phyloP scores from a whole-genome alignment of 2,329 filamentous ascomycete genomes.

The Stachybotrys echinatus region DNA sequence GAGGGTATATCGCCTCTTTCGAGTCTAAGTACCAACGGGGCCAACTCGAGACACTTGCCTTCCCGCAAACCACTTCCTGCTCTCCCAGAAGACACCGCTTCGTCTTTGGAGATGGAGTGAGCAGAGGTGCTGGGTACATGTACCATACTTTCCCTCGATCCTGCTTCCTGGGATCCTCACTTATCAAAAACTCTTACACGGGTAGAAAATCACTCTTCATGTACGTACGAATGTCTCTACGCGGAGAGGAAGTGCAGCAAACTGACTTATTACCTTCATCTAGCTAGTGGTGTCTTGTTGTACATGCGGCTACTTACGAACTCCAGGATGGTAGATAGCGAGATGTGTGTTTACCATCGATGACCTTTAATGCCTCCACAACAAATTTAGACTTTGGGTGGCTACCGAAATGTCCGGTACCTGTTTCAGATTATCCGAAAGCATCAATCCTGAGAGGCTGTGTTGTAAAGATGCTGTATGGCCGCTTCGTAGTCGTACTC shows the following conservation, averaged over 20 bases:
- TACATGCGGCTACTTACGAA: constrained; percentile 8
- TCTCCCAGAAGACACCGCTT: constrained; percentile 30
- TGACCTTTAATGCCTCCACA: background rate
- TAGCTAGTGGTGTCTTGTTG: constrained; percentile 7
- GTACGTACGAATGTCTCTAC: background rate
- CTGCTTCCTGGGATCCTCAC: background rate
- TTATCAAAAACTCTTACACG: background rate
- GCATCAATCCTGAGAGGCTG: background rate
- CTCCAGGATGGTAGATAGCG: constrained; percentile 9
- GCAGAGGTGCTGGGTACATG: background rate
- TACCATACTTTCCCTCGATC: background rate
- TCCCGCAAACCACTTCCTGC: constrained; percentile 37
- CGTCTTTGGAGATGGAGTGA: constrained; percentile 5
- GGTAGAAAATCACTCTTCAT: too few species aligned
- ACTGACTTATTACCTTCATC: constrained; percentile 1
- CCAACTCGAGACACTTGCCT: background rate
- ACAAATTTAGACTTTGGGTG: background rate
- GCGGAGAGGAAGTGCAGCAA: background rate
- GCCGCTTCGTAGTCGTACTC: constrained; percentile 49
- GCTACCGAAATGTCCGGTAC: background rate
- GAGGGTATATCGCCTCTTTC: background rate
- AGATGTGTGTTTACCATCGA: background rate
- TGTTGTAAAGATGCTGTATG: constrained; percentile 31
- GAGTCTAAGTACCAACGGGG: background rate
- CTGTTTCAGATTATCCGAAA: background rate